A percentile compares a stretch with the other conserved stretches of the same genome.
These are phyloP conservation scores for Erythrobasidium hasegawianum DNA, from an alignment of 1,284 basidiomycete species.

Conservation along the genomic window DNA sequence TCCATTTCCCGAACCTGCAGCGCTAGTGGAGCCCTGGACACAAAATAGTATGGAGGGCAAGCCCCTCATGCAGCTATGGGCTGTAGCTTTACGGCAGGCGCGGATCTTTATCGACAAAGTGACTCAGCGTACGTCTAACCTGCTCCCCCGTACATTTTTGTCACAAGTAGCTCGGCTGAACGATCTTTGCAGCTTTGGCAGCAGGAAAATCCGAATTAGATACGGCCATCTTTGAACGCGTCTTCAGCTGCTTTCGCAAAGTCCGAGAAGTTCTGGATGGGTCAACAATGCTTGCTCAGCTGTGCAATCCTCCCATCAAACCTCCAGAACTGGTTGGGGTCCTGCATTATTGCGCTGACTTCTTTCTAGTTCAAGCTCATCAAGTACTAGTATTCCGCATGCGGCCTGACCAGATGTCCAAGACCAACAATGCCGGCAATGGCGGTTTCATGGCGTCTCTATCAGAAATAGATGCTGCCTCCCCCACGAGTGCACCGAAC, in stretches of 20 bases:
- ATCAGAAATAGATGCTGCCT: neutral
- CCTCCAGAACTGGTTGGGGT: slow-evolving; percentile 19
- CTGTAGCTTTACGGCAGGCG: neutral
- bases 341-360: slow-evolving; percentile 15
- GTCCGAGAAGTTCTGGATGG: neutral
- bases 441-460: too few relatives aligned
- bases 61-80: slow-evolving; percentile 27
- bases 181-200: slow-evolving; percentile 11
- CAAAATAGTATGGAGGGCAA: slow-evolving; percentile 4
- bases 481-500: neutral
- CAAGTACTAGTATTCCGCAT: slow-evolving; percentile 10
- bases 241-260: slow-evolving; percentile 8
- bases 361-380: slow-evolving; percentile 25
- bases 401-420: slow-evolving; percentile 10
- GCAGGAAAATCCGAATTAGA: slow-evolving; percentile 8
- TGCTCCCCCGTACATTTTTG: neutral
- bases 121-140: slow-evolving; percentile 14
- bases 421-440: neutral
- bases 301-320: neutral
- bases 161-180: too few relatives aligned
- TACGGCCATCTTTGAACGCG: slow-evolving; percentile 5
- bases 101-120: slow-evolving; percentile 26
- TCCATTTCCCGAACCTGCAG: slow-evolving; percentile 4
- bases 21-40: slow-evolving; percentile 10
- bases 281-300: neutral